Evolutionary conservation across 352 stramenopile species (phyloP).

Genomic region (Plasmopara muralis): DNA sequence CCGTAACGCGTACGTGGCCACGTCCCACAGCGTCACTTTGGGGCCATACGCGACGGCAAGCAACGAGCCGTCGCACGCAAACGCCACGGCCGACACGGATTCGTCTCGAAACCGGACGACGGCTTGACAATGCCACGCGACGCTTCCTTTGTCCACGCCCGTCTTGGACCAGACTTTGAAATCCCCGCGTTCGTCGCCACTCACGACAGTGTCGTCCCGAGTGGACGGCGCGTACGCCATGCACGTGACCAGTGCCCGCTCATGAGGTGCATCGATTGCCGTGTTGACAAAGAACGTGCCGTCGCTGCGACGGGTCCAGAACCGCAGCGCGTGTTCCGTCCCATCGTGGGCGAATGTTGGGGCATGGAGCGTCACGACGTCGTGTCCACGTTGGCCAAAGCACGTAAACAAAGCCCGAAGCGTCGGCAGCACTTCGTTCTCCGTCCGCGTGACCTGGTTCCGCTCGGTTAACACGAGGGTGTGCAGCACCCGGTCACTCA

Average conservation of each 20-base stretch:
- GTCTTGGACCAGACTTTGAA: slow-evolving; percentile 79
- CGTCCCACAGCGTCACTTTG: slow-evolving; percentile 83
- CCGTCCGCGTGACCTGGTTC: slow-evolving; percentile 79
- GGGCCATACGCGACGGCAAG: slow-evolving; percentile 76
- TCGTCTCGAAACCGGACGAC: slow-evolving; percentile 70
- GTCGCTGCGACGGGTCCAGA: slow-evolving; percentile 70
- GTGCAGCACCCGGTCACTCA: slow-evolving; percentile 68
- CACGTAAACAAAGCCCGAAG: slow-evolving; percentile 43
- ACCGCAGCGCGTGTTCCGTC: slow-evolving; percentile 60
- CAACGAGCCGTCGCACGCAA: slow-evolving; percentile 72
- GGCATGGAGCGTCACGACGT: slow-evolving; percentile 58
- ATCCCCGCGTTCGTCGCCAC: slow-evolving; percentile 53
- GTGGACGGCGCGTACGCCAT: slow-evolving; percentile 46
- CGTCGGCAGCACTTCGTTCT: slow-evolving; percentile 49
- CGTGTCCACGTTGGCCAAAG: slow-evolving; percentile 45
- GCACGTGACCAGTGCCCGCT: slow-evolving; percentile 37
- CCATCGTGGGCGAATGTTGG: slow-evolving; percentile 18
- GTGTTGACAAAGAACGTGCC: slow-evolving; percentile 78
- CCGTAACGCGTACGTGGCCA: slow-evolving; percentile 61
- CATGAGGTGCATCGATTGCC: slow-evolving; percentile 73
- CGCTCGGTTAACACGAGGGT: slow-evolving; percentile 68
- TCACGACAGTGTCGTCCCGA: slow-evolving; percentile 46
- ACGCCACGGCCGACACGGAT: slow-evolving; percentile 59
- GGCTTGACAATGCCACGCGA: slow-evolving; percentile 69
- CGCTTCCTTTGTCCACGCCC: slow-evolving; percentile 4